phyloP scores from a whole-genome alignment of 2,329 filamentous ascomycete species.

The Aspergillus brasiliensis region DNA sequence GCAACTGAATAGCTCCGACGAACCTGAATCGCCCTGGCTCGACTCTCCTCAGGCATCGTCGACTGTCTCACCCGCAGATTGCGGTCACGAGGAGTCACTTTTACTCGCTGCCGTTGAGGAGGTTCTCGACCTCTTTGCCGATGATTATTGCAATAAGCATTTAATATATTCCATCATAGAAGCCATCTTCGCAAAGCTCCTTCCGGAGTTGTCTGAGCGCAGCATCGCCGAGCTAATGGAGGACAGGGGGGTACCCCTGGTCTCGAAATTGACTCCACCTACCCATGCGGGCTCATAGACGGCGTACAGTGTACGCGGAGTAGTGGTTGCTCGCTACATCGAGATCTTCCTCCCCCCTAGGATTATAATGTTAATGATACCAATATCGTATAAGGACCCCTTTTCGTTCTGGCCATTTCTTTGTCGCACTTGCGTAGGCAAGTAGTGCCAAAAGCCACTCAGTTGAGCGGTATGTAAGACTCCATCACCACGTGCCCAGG shows the following conservation, averaged over 20 bases:
- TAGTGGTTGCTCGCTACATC: neutral
- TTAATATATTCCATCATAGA: constrained; percentile 82
- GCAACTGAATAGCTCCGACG: neutral
- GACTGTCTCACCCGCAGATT: constrained; percentile 4
- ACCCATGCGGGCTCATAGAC: neutral
- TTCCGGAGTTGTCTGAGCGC: constrained; percentile 79
- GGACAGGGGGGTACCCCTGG: constrained; percentile 59
- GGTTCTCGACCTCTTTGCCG: constrained; percentile 73
- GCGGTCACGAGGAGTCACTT: constrained; percentile 46
- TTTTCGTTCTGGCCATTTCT: neutral
- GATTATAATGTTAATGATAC: constrained; percentile 1
- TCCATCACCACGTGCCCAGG: neutral
- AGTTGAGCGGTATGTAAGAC: neutral
- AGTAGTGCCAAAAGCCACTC: neutral
- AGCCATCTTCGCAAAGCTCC: constrained; percentile 73
- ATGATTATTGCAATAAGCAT: constrained; percentile 91
- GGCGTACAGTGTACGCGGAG: neutral
- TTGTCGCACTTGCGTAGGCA: neutral
- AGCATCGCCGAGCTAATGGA: constrained; percentile 72
- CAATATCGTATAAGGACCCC: neutral
- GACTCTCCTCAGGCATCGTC: constrained; percentile 13
- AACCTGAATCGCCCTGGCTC: neutral
- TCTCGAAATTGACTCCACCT: constrained; percentile 16
- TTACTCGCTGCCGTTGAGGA: constrained; percentile 63
- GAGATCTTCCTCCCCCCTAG: neutral